Evolutionary conservation across 495 filamentous ascomycete species (phyloP), one percentile per base, ranked within the genome.

Genomic region (Aspergillus panamensis): DNA sequence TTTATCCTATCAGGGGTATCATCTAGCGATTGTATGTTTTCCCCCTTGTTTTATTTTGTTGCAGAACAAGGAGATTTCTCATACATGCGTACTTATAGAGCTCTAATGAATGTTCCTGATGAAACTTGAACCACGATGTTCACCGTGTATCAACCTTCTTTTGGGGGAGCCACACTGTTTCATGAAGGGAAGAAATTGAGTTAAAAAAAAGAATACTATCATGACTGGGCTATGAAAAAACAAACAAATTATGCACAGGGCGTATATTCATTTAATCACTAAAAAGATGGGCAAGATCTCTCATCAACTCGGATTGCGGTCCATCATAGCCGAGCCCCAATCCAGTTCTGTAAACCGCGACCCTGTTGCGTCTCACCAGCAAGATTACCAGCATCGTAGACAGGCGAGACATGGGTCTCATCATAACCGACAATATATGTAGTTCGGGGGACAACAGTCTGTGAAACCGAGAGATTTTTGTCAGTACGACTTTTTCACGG

Each of bases 331-430:
- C 65, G 64, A 52, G 69, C 50, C n/a, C 57, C 62, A 30, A 76
- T 42, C 72, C 73, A 76, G n/a, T 65, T 57, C 8, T 62, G 54
- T 45, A 76, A 45, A 31, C 61, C 69, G 1, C 48, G 59, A 3
- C 60, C 63, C 16, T 68, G 73, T 51, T 68, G 64, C 12, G 63
- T 68, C 2, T 63, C 65, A 32, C 66, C 57, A 8, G 66, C 66
- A 1, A 63, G 19, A 2, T 51, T 42, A 12, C 62, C 53, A 0
- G 54, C 66, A 25, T 61, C 60, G 51, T 65, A 76, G 2, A 75
- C 61, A 20, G 66, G 66, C 8, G 66, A 61, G 42, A 71, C 74
- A 59, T 75, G 74, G 16, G 66, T 65, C 57, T 77, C 74, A 39
- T 67, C 62, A 29, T 55, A 17, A 1, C 69, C 74, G 43, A 77